A percentile compares a stretch with the other conserved stretches of the same genome.
Evolutionary conservation across 805 yeast species (phyloP).

Genomic region (Kluyveromyces lactis): DNA sequence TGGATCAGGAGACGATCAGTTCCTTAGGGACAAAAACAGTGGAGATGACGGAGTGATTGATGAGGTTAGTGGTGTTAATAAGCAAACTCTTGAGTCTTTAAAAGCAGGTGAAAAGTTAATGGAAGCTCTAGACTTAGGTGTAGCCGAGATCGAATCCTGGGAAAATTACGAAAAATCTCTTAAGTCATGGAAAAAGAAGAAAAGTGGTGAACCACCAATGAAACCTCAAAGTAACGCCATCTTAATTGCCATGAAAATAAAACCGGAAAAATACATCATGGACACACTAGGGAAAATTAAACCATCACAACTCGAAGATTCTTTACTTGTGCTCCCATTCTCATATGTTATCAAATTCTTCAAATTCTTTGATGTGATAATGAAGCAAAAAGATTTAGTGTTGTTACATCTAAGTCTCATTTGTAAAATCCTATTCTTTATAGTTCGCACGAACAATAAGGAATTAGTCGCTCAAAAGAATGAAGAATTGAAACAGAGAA

Average conservation of each 20-base stretch:
- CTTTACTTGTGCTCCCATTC: slow-evolving; percentile 83
- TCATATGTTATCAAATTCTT: slow-evolving; percentile 68
- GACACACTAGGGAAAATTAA: slow-evolving; percentile 61
- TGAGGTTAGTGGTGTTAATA: slow-evolving; percentile 57
- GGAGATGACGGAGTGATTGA: slow-evolving; percentile 37
- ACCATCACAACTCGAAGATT: slow-evolving; percentile 86
- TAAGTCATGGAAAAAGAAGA: slow-evolving; percentile 34
- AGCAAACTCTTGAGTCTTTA: slow-evolving; percentile 83
- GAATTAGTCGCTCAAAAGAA: slow-evolving; percentile 71
- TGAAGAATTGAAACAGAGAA: slow-evolving; percentile 51
- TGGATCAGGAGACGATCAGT: slow-evolving; percentile 36
- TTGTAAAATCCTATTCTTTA: slow-evolving; percentile 68
- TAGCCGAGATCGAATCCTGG: slow-evolving; percentile 52
- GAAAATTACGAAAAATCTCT: slow-evolving; percentile 42
- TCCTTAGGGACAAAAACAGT: slow-evolving; percentile 31
- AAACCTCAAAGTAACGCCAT: slow-evolving; percentile 63
- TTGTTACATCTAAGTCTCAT: slow-evolving; percentile 52
- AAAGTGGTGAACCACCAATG: slow-evolving; percentile 39
- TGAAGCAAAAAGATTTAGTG: slow-evolving; percentile 39
- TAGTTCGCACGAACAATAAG: slow-evolving; percentile 63
- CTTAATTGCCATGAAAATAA: slow-evolving; percentile 59
- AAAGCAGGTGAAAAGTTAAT: slow-evolving; percentile 90
- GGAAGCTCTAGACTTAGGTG: slow-evolving; percentile 85
- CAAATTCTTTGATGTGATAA: slow-evolving; percentile 69
- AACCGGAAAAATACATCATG: slow-evolving; percentile 74